Base-by-base conservation (phyloP, 2,329 filamentous ascomycete species). In the Cladosporium austrohemisphaericum region DNA sequence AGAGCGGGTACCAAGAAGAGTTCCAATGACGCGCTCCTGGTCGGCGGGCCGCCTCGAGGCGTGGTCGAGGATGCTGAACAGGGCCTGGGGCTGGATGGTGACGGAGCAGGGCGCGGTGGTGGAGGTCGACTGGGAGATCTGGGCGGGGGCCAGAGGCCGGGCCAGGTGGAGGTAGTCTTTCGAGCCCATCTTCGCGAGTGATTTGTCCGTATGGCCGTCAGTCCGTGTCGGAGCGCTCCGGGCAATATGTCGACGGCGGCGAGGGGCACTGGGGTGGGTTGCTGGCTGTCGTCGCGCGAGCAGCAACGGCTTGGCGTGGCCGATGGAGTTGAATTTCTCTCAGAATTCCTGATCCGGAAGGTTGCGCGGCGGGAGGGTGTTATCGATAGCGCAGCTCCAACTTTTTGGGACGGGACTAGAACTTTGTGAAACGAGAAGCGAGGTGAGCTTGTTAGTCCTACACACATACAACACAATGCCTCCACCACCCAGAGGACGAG, bases 1-100 rank as follows among this genome's bases (percentile, higher is more conserved):
- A 68, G 86, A 93, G 60, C 93, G 86, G 59, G 85, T 86, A 67
- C 93, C 93, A 51, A 98, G 84, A 50, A 98, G 83, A 53, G 93
- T 95, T 65, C 93, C 93, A 66, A 98, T 98, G 57, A 98, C 93
- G 66, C 93, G 88, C 64, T 93, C 89, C 66, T 93, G 90, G 71
- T 95, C 89, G 58, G 85, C 84, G 65, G 94, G 90, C 65, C 92
- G 85, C 72, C 93, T 88, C 60, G 92, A 82, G 60, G 92, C 91
- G 77, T 98, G 93, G 75, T 98, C 93, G 69, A 85, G 77, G 60
- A 85, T 72, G 54, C 78, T 80, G 75, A 84, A 84, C 51, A 85
- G 74, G 54, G 81, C 81, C 81, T 96, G 91, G 65, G 93, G 91
- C 72, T 96, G 93, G 71, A 98, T 87, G 68, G 88, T 86, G 68